Conservation (phyloP, 139 green algal species). For the Pleodorina starrii region DNA sequence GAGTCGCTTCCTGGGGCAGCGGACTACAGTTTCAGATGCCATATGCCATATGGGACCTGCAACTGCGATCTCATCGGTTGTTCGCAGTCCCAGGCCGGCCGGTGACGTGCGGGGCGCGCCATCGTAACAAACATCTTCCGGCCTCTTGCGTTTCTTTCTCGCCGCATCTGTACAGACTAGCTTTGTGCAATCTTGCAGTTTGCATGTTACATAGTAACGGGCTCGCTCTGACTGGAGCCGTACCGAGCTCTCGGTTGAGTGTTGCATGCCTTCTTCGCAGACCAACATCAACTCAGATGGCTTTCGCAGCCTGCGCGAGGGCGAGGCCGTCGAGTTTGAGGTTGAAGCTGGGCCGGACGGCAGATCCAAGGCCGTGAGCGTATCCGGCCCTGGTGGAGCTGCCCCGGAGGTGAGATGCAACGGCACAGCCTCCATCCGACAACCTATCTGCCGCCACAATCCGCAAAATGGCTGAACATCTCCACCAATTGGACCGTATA, state of each 20-base stretch:
- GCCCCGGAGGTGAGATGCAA: conserved; percentile 78
- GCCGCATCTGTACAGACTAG: background rate
- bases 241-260: conserved; percentile 24
- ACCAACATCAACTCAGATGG: conserved; percentile 93
- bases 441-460: no score
- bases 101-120: background rate
- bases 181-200: background rate
- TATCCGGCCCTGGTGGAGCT: conserved; percentile 88
- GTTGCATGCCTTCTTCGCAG: conserved; percentile 66
- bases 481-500: no score
- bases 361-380: conserved; percentile 91
- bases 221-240: background rate
- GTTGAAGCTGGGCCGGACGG: conserved; percentile 90
- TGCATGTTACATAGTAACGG: background rate
- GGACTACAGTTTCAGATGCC: background rate
- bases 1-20: background rate
- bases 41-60: no score
- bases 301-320: conserved; percentile 93
- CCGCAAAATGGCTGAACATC: no score
- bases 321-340: conserved; percentile 94
- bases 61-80: no score
- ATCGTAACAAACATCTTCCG: background rate
- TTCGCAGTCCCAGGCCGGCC: no score
- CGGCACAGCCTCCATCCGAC: no score
- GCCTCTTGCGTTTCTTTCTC: background rate